Conservation (phyloP, 2,329 filamentous ascomycete genomes). For the Beauveria rudraprayagi region DNA sequence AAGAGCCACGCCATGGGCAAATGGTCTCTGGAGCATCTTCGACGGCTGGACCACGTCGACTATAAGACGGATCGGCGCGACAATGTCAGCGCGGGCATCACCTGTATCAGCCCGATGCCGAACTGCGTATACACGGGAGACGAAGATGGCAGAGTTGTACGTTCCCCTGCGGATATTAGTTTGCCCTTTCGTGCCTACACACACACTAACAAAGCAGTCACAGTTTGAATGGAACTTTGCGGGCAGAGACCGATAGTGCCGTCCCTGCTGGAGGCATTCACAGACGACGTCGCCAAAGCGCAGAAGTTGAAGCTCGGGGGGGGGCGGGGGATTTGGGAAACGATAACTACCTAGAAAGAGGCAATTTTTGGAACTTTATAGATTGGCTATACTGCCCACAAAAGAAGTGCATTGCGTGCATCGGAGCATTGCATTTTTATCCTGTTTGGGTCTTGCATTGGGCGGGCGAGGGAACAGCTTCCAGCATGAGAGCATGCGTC, state of each 20-base stretch:
- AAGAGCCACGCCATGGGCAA: slow-evolving; percentile 47
- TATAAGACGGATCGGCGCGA: slow-evolving; percentile 48
- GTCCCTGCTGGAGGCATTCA: neutral
- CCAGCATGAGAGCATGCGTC: neutral
- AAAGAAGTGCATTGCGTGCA: neutral
- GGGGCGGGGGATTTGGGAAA: neutral
- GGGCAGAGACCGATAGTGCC: slow-evolving; percentile 47
- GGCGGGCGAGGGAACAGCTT: neutral
- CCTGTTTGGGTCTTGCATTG: neutral
- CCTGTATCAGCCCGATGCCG: slow-evolving; percentile 76
- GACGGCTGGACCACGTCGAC: slow-evolving; percentile 75
- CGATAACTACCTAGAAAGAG: neutral
- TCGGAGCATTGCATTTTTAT: neutral
- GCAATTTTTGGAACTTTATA: neutral
- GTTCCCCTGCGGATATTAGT: slow-evolving; percentile 14
- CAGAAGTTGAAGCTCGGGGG: no score
- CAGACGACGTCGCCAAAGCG: neutral
- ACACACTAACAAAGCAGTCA: slow-evolving; percentile 10
- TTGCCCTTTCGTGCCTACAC: neutral
- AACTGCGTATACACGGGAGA: slow-evolving; percentile 87
- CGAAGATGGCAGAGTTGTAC: slow-evolving; percentile 81
- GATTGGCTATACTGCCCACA: neutral
- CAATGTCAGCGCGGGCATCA: slow-evolving; percentile 63
- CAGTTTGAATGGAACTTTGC: slow-evolving; percentile 58
- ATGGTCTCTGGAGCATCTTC: slow-evolving; percentile 72